Conservation (phyloP, 148 eudicot genomes). For the Rhododendron kiyosumense region DNA sequence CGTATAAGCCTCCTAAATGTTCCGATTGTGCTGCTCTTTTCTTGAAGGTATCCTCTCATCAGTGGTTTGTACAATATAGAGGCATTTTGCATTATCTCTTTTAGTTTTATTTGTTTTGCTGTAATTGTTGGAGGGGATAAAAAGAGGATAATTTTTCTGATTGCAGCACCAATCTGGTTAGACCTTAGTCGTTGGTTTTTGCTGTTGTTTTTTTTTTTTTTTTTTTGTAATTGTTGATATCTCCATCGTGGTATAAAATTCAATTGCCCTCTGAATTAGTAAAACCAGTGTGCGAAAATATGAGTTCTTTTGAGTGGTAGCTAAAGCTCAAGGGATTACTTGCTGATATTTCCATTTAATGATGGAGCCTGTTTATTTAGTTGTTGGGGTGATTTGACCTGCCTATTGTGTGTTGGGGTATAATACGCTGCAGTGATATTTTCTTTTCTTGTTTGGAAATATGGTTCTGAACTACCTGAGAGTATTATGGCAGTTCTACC, state of each 20-base stretch:
- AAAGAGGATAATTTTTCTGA: background rate
- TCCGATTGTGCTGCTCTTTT: slow-evolving; percentile 90
- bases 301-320: background rate
- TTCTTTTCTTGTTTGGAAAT: background rate
- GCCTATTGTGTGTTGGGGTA: background rate
- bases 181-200: background rate
- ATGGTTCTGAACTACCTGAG: too few species aligned
- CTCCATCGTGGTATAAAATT: background rate
- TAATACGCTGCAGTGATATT: background rate
- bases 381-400: background rate
- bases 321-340: background rate
- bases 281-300: background rate
- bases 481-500: background rate
- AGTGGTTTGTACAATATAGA: background rate
- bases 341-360: background rate
- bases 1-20: slow-evolving; percentile 90
- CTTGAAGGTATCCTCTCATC: slow-evolving; percentile 51
- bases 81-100: background rate
- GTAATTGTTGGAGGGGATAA: background rate
- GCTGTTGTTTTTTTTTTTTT: background rate
- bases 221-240: background rate
- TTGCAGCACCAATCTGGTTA: background rate
- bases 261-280: background rate
- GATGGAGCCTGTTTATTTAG: background rate
- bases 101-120: background rate